Percentiles rank a stretch among this genome's conserved stretches.
Conservation (phyloP, 345 rosid species). For the Erodium maritimum region DNA sequence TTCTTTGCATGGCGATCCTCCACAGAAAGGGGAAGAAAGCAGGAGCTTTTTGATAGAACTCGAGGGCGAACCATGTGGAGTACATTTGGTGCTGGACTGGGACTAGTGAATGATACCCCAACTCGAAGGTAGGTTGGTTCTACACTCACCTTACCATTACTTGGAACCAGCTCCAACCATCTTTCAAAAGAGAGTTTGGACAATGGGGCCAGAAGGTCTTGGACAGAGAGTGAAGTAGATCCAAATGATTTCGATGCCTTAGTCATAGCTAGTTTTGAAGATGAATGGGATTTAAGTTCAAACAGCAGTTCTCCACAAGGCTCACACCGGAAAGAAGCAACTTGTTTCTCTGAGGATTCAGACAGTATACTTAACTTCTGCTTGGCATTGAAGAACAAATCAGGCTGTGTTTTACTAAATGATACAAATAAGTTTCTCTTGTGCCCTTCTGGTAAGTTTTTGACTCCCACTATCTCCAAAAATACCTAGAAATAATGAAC, state of each 20-base stretch:
- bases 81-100: constrained; percentile 37
- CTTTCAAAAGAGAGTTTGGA: constrained; percentile 56
- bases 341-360: constrained; percentile 49
- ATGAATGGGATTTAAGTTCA: constrained; percentile 48
- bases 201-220: constrained; percentile 49
- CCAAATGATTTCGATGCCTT: constrained; percentile 45
- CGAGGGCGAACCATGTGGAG: constrained; percentile 39
- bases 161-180: constrained; percentile 62
- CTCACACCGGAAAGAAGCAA: constrained; percentile 68
- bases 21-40: constrained; percentile 48
- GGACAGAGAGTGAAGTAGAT: constrained; percentile 38
- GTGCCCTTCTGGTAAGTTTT: constrained; percentile 50
- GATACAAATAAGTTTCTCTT: constrained; percentile 54
- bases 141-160: constrained; percentile 19
- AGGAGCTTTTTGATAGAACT: constrained; percentile 35
- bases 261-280: constrained; percentile 31
- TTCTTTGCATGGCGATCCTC: constrained; percentile 33
- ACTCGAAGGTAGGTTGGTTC: constrained; percentile 49
- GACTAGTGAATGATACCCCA: constrained; percentile 62
- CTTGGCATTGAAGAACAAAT: constrained; percentile 48
- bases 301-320: constrained; percentile 65
- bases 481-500: constrained; percentile 31
- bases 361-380: constrained; percentile 43
- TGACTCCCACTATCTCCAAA: constrained; percentile 60
- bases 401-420: constrained; percentile 61